Conservation (phyloP, 208 protist species). For the Leishmania gerbilli region DNA sequence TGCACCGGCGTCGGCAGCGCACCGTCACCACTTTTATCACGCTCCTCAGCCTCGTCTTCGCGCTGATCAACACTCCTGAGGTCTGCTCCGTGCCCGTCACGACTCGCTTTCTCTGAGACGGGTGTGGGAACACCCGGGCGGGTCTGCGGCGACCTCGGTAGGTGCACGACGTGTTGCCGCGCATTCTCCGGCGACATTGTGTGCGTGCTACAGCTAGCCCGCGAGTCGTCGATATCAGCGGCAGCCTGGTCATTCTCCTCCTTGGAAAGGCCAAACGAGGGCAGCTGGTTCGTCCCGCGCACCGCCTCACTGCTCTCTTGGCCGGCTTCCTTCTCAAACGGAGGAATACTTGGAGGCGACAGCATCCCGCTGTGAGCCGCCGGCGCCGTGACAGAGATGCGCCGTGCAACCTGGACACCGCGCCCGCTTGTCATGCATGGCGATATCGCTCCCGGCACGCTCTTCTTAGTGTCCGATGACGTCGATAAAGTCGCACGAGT, state of each 20-base stretch:
- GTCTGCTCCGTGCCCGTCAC: background rate
- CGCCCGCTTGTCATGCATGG: constrained; percentile 15
- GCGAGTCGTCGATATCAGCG: background rate
- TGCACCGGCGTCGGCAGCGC: background rate
- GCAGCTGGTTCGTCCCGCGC: background rate
- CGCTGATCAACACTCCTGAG: background rate
- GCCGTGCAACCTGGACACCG: constrained; percentile 7
- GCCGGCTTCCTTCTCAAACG: background rate
- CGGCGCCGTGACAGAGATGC: constrained; percentile 3
- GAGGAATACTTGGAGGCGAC: background rate
- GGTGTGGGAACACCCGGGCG: background rate
- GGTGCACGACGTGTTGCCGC: constrained; percentile 1
- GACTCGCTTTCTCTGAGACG: background rate
- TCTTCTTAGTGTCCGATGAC: background rate
- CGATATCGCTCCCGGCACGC: background rate
- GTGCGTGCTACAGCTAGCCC: constrained; percentile 10
- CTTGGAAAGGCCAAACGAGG: background rate
- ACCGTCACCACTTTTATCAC: background rate
- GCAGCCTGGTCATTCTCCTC: background rate
- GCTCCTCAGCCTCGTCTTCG: background rate
- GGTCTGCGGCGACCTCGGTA: background rate
- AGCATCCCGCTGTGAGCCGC: background rate
- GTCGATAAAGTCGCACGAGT: background rate
- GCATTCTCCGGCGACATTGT: constrained; percentile 17
- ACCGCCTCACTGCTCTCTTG: background rate